Evolutionary conservation across 2,329 filamentous ascomycete genomes (phyloP).

Genomic region (Cytospora mali): DNA sequence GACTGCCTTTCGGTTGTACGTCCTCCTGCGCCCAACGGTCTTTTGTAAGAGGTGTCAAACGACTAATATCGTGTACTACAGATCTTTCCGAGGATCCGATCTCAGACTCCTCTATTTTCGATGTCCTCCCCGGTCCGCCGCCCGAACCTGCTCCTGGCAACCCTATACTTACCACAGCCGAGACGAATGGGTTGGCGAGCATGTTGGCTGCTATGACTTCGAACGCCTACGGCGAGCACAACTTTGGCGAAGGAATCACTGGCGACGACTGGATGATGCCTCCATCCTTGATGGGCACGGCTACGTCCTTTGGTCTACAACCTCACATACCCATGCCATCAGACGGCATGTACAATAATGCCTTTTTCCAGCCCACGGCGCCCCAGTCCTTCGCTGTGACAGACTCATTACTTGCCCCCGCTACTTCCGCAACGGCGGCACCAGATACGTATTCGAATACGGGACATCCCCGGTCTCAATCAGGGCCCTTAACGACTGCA

Average conservation of each 20-base stretch:
- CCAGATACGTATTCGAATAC: conserved; percentile 14
- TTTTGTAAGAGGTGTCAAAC: conserved; percentile 1
- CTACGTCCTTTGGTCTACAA: conserved; percentile 64
- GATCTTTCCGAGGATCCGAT: conserved; percentile 16
- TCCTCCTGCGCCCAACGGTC: conserved; percentile 30
- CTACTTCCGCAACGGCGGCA: conserved; percentile 5
- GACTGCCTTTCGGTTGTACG: conserved; percentile 69
- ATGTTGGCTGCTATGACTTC: conserved; percentile 60
- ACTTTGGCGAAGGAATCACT: conserved; percentile 53
- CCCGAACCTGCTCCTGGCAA: conserved; percentile 67
- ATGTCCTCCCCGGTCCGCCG: conserved; percentile 52
- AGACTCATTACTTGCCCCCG: conserved; percentile 12
- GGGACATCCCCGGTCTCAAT: conserved; percentile 4
- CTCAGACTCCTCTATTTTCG: conserved; percentile 30
- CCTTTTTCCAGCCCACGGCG: conserved; percentile 35
- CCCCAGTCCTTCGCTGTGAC: conserved; percentile 13
- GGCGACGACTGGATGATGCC: conserved; percentile 61
- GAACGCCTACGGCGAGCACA: conserved; percentile 42
- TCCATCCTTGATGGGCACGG: conserved; percentile 66
- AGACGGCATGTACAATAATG: conserved; percentile 33
- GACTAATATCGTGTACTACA: conserved; percentile 2
- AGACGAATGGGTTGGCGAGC: conserved; percentile 58
- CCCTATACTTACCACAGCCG: conserved; percentile 61
- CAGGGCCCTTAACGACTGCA: not conserved
- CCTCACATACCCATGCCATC: conserved; percentile 35